Evolutionary conservation across 768 basidiomycete genomes (phyloP).

Genomic region (Pisolithus microcarpus): DNA sequence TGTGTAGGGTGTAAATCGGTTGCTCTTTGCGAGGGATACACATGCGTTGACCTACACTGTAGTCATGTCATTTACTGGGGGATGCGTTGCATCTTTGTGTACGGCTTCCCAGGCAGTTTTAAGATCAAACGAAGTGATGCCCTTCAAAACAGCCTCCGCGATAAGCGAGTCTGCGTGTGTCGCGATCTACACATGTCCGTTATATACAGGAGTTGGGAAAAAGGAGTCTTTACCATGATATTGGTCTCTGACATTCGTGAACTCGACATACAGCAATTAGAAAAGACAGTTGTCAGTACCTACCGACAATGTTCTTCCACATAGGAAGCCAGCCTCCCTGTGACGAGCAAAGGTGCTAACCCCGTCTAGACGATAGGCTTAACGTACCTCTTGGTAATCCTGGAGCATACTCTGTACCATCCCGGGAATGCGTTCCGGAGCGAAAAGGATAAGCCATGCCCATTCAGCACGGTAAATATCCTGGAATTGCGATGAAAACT

Average conservation of each 20-base stretch:
- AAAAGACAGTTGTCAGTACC: slow-evolving; percentile 6
- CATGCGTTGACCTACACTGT: slow-evolving; percentile 35
- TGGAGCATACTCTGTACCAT: slow-evolving; percentile 79
- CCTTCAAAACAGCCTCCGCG: slow-evolving; percentile 65
- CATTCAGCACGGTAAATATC: slow-evolving; percentile 76
- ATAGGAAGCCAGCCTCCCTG: slow-evolving; percentile 80
- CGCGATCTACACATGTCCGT: slow-evolving; percentile 41
- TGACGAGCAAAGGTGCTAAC: too few species aligned
- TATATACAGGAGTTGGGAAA: background rate
- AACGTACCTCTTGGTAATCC: slow-evolving; percentile 57
- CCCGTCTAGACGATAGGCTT: too few species aligned
- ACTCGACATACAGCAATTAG: background rate
- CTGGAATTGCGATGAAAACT: slow-evolving; percentile 27
- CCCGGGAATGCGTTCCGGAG: slow-evolving; percentile 66
- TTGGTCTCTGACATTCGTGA: slow-evolving; percentile 50
- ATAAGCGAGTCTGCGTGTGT: slow-evolving; percentile 77
- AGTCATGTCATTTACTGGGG: slow-evolving; percentile 49
- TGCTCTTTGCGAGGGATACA: background rate
- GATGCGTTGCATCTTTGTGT: slow-evolving; percentile 61
- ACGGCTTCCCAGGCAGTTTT: slow-evolving; percentile 68
- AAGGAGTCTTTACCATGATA: slow-evolving; percentile 51
- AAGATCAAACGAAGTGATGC: slow-evolving; percentile 54
- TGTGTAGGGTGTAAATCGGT: slow-evolving; percentile 15
- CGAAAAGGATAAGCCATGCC: slow-evolving; percentile 72
- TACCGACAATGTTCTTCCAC: slow-evolving; percentile 82